These are phyloP conservation scores for Pythium pyrilobum DNA, from an alignment of 352 stramenopile species.

Conservation along the genomic window DNA sequence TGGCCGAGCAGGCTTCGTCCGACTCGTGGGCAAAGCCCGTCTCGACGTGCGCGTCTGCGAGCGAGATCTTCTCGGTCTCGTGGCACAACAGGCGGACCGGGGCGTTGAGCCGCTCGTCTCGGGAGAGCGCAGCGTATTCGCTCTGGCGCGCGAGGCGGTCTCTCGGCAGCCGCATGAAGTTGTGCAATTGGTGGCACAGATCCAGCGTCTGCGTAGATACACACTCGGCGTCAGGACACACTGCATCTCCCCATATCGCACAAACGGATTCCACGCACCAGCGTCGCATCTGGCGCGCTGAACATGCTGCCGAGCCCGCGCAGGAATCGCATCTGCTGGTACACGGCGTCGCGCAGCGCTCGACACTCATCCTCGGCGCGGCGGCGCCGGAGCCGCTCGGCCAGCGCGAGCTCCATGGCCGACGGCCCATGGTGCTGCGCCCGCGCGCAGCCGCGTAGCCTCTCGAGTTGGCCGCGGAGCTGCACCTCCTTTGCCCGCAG, in stretches of 20 bases:
- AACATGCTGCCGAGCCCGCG: conserved; percentile 1
- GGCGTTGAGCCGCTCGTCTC: too few relatives aligned
- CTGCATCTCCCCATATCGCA: too few relatives aligned
- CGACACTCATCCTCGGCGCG: conserved; percentile 13
- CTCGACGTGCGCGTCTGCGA: too few relatives aligned
- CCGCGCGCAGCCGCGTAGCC: too few relatives aligned
- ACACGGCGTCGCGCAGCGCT: conserved; percentile 7
- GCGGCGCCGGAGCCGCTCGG: conserved; percentile 2
- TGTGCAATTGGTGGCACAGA: conserved; percentile 1
- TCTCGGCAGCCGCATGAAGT: neutral
- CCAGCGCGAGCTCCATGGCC: neutral
- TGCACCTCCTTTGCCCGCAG: too few relatives aligned
- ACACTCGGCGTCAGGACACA: neutral
- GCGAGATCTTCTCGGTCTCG: too few relatives aligned
- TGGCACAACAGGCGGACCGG: too few relatives aligned
- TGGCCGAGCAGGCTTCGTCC: neutral
- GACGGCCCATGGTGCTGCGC: too few relatives aligned
- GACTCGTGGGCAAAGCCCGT: neutral
- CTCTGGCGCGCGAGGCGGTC: neutral
- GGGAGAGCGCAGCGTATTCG: too few relatives aligned
- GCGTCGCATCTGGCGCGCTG: too few relatives aligned
- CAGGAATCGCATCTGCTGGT: conserved; percentile 3
- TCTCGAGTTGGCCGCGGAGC: too few relatives aligned
- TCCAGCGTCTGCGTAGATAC: neutral
- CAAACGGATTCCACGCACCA: too few relatives aligned